Evolutionary conservation across 805 yeast species (phyloP).

Genomic region (Maudiozyma serrabonitensis): DNA sequence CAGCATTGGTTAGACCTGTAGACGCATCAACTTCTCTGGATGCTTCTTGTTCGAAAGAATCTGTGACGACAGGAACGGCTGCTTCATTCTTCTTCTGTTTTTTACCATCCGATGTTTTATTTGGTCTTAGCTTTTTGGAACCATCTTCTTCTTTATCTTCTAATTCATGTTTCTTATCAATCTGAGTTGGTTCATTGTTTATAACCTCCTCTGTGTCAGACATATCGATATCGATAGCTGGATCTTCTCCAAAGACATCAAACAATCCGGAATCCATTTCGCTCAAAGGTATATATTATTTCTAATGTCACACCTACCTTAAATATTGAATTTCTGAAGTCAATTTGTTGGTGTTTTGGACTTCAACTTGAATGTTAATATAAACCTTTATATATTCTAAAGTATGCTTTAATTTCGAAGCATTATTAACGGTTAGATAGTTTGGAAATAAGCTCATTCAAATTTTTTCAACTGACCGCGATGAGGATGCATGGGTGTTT

Average conservation of each 20-base stretch:
- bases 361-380: too few species aligned
- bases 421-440: too few species aligned
- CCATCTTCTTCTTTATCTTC: constrained; percentile 10
- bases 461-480: background rate
- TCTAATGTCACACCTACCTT: background rate
- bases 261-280: constrained; percentile 15
- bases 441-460: background rate
- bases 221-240: constrained; percentile 12
- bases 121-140: constrained; percentile 7
- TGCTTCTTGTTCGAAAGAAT: constrained; percentile 80
- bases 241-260: constrained; percentile 28
- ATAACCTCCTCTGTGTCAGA: constrained; percentile 10
- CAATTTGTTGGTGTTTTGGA: too few species aligned
- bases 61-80: constrained; percentile 70
- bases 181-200: constrained; percentile 1
- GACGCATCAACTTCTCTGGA: constrained; percentile 82
- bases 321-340: too few species aligned
- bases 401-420: too few species aligned
- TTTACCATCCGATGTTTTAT: constrained; percentile 28
- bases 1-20: constrained; percentile 47
- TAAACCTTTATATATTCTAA: too few species aligned
- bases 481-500: constrained; percentile 2
- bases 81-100: constrained; percentile 35
- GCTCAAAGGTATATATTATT: background rate
- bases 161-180: constrained; percentile 13